A percentile compares a stretch with the other conserved stretches of the same genome.
Evolutionary conservation across 2,329 filamentous ascomycete species (phyloP).

Genomic region (Talaromyces sp.): DNA sequence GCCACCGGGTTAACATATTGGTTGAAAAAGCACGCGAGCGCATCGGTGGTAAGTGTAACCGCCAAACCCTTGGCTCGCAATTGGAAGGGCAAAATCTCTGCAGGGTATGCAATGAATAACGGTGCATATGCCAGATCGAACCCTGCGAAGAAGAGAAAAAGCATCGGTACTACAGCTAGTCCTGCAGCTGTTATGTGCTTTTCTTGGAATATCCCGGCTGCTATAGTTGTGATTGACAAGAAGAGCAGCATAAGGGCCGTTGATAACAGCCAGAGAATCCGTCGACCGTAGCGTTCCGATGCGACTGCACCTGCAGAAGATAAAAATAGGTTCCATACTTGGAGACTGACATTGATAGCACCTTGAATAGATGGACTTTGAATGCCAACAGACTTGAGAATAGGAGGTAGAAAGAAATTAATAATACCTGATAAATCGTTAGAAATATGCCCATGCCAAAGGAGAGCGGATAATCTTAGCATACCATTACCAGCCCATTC

Average conservation of each 20-base stretch:
- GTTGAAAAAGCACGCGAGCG: conserved; percentile 41
- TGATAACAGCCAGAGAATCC: conserved; percentile 24
- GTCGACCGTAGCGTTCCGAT: conserved; percentile 27
- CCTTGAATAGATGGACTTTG: conserved; percentile 25
- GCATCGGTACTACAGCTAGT: conserved; percentile 37
- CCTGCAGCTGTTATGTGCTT: conserved; percentile 25
- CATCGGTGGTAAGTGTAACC: conserved; percentile 30
- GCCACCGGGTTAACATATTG: conserved; percentile 49
- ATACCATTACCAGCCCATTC: conserved; percentile 33
- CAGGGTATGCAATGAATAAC: conserved; percentile 31
- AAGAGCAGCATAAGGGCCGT: conserved; percentile 26
- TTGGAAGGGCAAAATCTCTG: conserved; percentile 39
- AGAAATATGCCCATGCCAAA: neutral
- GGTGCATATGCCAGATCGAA: conserved; percentile 35
- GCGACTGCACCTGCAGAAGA: conserved; percentile 21
- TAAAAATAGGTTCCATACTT: conserved; percentile 27
- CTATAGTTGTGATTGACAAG: conserved; percentile 23
- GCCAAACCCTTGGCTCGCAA: conserved; percentile 41
- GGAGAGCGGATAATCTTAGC: neutral
- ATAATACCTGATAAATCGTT: conserved; percentile 23
- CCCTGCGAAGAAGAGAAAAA: conserved; percentile 36
- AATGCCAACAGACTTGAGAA: conserved; percentile 39
- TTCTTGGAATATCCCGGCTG: conserved; percentile 26
- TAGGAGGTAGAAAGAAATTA: conserved; percentile 42
- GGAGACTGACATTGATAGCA: conserved; percentile 28